Percentiles rank a stretch among this genome's conserved stretches.
These are phyloP conservation scores for Mitragyna speciosa DNA, from an alignment of 257 asterid genomes.

Conservation along the genomic window DNA sequence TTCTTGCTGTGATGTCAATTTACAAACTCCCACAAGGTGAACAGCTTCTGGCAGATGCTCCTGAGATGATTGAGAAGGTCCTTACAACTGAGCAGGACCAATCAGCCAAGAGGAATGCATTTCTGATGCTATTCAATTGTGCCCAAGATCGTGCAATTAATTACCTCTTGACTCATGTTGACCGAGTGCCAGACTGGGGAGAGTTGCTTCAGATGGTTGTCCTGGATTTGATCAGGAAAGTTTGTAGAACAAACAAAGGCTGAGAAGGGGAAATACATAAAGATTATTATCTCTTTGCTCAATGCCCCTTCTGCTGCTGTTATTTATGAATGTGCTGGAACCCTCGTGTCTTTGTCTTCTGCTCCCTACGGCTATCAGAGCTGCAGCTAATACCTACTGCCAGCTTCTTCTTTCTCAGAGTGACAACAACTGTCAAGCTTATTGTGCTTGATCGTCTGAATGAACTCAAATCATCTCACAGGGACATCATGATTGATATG, in stretches of 20 bases:
- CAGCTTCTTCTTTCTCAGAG: conserved; percentile 94
- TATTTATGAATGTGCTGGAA: conserved; percentile 88
- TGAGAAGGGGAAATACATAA: conserved; percentile 87
- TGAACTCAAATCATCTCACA: conserved; percentile 77
- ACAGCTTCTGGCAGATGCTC: conserved; percentile 89
- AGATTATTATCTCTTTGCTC: conserved; percentile 76
- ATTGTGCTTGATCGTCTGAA: conserved; percentile 80
- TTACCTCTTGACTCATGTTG: conserved; percentile 74
- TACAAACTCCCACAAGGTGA: conserved; percentile 92
- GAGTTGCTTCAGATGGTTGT: conserved; percentile 91
- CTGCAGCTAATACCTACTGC: conserved; percentile 91
- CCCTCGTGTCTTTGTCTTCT: conserved; percentile 88
- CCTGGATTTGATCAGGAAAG: conserved; percentile 82
- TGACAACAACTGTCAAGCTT: conserved; percentile 85
- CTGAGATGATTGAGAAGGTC: conserved; percentile 88
- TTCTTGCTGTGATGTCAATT: conserved; percentile 81
- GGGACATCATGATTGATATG: conserved; percentile 82
- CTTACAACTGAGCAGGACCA: conserved; percentile 80
- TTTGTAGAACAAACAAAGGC: conserved; percentile 87
- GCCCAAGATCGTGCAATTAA: conserved; percentile 84
- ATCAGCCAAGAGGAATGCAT: conserved; percentile 90
- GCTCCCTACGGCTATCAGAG: conserved; percentile 92
- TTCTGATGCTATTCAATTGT: conserved; percentile 89
- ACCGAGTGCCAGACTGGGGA: conserved; percentile 84
- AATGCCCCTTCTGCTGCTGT: conserved; percentile 91